Conservation (phyloP, 257 asterid genomes). For the Voacanga thouarsii region DNA sequence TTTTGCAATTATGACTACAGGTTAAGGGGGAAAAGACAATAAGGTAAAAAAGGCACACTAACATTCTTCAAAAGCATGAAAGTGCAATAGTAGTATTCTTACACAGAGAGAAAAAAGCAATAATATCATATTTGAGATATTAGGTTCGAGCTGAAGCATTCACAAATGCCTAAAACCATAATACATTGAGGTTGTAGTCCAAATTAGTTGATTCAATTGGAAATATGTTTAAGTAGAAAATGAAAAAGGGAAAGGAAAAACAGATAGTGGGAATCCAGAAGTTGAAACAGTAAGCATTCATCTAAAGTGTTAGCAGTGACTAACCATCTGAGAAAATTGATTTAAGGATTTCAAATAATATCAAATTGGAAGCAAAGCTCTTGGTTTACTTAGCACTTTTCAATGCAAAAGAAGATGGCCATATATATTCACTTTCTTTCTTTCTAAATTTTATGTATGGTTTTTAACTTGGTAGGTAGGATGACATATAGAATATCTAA, state of each 20-base stretch:
- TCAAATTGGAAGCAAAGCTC: not conserved
- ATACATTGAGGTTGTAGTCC: too few species aligned
- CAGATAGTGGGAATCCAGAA: not conserved
- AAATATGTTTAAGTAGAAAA: not conserved
- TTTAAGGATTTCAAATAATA: not conserved
- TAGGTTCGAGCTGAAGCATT: not conserved
- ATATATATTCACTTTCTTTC: too few species aligned
- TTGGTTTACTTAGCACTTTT: not conserved
- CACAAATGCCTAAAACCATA: too few species aligned
- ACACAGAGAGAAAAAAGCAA: not conserved
- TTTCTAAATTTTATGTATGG: too few species aligned
- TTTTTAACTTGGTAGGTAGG: not conserved
- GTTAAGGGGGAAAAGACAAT: not conserved
- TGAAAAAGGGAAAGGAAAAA: not conserved
- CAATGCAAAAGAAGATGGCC: conserved; percentile 2
- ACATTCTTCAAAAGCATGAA: conserved; percentile 1
- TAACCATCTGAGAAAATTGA: not conserved
- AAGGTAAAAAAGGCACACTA: not conserved
- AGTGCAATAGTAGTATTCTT: not conserved
- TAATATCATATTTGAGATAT: too few species aligned
- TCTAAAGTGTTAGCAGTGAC: not conserved
- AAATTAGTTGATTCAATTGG: not conserved
- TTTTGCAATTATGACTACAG: too few species aligned
- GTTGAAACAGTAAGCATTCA: not conserved
- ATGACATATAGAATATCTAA: not conserved